Evolutionary conservation across 805 yeast species (phyloP), one percentile per base, ranked within the genome.

Genomic region (Teunomyces tritomae): DNA sequence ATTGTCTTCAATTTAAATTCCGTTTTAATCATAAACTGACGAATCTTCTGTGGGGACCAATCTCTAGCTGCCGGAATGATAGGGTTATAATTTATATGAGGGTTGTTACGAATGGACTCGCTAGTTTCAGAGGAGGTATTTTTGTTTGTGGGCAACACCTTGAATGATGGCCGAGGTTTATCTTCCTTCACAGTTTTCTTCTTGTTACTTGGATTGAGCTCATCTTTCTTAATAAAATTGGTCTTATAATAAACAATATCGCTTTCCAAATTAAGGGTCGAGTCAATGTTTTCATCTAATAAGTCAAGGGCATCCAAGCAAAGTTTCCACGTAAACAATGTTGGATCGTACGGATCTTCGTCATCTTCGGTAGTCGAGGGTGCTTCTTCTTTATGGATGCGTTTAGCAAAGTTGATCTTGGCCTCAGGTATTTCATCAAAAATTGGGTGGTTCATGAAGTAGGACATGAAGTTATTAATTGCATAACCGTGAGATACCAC

Each of bases 361-460:
- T 45, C 54, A 6, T 44, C 39, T 11, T 39, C 45, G 9, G 48
- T 48, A 7, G 46, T 50, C 27, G 46, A 51, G 7, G 28, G 14
- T 5, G 29, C 37, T n/a, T 34, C 46, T 2, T 42, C 49, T 41
- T 40, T 39, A 8, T 43, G 44, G 3, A 57, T 48, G 28, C 64
- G 52, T 14, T 46, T 39, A 28, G 78, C 76, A 43, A 47, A 65
- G 54, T 70, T 71, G 30, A 71, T 48, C 28, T 58, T 57, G 14
- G 71, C 67, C 49, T 70, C 76, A 3, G 77, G 75, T 16, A 73
- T 70, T 50, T 73, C 78, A 49, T 71, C 70, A 55, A 73, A 73
- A 9, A 72, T 67, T 6, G 78, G 76, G 55, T 71, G 76, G 51
- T 65, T 71, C 44, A 70, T 63, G 53, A 73, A 73, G 49, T 67